A percentile compares a stretch with the other conserved stretches of the same genome.
phyloP scores from a whole-genome alignment of 1,284 basidiomycete species.

The Moesziomyces sp. region DNA sequence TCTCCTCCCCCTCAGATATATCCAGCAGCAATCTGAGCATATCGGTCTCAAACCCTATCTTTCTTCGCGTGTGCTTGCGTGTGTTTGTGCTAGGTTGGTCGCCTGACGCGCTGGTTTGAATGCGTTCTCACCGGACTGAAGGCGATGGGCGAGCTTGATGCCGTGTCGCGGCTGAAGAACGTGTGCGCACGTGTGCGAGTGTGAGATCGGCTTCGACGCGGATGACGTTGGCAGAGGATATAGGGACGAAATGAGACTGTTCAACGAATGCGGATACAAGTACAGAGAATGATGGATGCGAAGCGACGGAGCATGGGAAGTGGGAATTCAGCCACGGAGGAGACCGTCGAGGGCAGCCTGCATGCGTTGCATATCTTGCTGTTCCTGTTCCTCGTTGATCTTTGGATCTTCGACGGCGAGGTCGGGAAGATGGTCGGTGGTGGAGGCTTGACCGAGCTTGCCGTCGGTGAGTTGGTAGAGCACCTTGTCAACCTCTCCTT shows the following conservation, averaged over 20 bases:
- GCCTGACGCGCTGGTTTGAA: background rate
- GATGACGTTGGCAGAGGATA: too few relatives aligned
- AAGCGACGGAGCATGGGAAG: background rate
- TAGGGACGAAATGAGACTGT: background rate
- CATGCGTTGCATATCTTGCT: constrained; percentile 63
- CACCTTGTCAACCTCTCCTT: constrained; percentile 96
- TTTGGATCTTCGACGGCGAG: constrained; percentile 46
- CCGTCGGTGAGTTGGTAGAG: constrained; percentile 95
- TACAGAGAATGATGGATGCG: background rate
- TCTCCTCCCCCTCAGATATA: constrained; percentile 45
- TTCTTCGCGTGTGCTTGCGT: constrained; percentile 4
- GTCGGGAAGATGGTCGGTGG: constrained; percentile 56
- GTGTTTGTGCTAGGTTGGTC: constrained; percentile 1
- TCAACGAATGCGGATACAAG: background rate
- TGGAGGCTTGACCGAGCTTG: constrained; percentile 71
- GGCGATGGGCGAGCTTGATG: too few relatives aligned
- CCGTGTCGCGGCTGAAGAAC: too few relatives aligned
- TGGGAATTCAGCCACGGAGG: constrained; percentile 46
- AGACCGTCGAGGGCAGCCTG: constrained; percentile 64
- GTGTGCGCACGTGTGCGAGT: too few relatives aligned
- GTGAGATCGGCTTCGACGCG: too few relatives aligned
- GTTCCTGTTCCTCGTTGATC: constrained; percentile 46
- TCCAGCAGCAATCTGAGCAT: constrained; percentile 59
- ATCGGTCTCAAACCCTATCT: constrained; percentile 39
- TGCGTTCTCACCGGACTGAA: too few relatives aligned